Evolutionary conservation across 345 rosid genomes (phyloP), one percentile per base, ranked within the genome.

Genomic region (Linum lewisii): DNA sequence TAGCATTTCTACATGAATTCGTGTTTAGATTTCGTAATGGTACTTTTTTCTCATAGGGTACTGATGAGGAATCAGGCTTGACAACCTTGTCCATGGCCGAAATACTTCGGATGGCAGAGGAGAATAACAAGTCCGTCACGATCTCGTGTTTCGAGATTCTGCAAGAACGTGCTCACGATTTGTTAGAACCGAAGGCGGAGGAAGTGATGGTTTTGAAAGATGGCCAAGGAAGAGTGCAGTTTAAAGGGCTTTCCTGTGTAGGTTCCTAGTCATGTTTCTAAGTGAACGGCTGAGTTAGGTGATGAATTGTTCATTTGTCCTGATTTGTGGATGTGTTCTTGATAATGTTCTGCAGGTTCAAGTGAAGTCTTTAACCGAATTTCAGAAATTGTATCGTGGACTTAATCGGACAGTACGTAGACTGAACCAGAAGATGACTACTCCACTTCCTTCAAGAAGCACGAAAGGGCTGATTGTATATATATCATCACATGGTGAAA

Each of bases 231-330:
- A 82, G 69, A 66, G 68, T 81, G 50, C 90, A 79, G 63, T 77
- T 82, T 0, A 83, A 84, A 69, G 90, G 95, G 32, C 95, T 90
- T 65, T 90, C 92, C 52, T 81, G 86, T 82, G 97, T 68, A 73
- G 67, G 83, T 66, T 59, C 6, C 55, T 20, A 53, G 21, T 24
- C 13, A 9, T 54, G 20, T 18, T 54, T 3, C 3, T 18, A 2
- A 3, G 24, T 63, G 45, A 32, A 54, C 9, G 50, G 50, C 29
- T 15, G 60, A 22, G 13, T 18, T 57, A 24, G 51, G 53, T 55
- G 10, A 19, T 52, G 25, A 42, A 34, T 47, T 36, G 45, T 52
- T 16, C 4, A n/a, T n/a, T n/a, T 42, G 42, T 9, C 32, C 8
- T 42, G 51, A 34, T 26, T 20, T 26, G n/a, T n/a, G 26, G 51